These are phyloP conservation scores for Lentinula guzmanii DNA, from an alignment of 768 basidiomycete species.

Conservation along the genomic window DNA sequence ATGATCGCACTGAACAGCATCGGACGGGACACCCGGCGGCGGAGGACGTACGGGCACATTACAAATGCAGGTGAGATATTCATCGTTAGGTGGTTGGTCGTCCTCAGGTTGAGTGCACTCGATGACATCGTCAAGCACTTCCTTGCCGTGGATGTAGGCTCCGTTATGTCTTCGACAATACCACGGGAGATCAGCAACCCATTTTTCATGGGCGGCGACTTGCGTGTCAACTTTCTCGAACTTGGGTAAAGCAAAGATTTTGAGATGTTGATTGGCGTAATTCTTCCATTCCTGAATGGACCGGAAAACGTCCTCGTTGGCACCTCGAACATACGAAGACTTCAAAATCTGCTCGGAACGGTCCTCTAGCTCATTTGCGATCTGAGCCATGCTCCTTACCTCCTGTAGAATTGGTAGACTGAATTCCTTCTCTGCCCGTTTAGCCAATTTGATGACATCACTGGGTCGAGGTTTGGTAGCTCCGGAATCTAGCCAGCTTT, in stretches of 20 bases:
- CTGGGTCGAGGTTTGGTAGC: slow-evolving; percentile 55
- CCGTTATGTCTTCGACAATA: slow-evolving; percentile 62
- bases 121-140: slow-evolving; percentile 68
- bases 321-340: slow-evolving; percentile 48
- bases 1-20: slow-evolving; percentile 88
- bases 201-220: slow-evolving; percentile 58
- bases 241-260: slow-evolving; percentile 65
- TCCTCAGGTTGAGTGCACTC: slow-evolving; percentile 73
- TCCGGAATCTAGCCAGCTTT: slow-evolving; percentile 55
- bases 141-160: slow-evolving; percentile 45
- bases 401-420: slow-evolving; percentile 60
- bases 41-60: slow-evolving; percentile 71
- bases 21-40: slow-evolving; percentile 65
- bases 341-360: slow-evolving; percentile 71
- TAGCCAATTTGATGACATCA: slow-evolving; percentile 65
- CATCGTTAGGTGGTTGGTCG: slow-evolving; percentile 71
- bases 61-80: slow-evolving; percentile 85
- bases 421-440: slow-evolving; percentile 73
- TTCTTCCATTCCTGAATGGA: slow-evolving; percentile 69
- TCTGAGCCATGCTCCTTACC: slow-evolving; percentile 64
- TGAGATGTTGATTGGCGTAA: slow-evolving; percentile 66
- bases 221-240: slow-evolving; percentile 72
- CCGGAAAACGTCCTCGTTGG: slow-evolving; percentile 62
- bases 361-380: slow-evolving; percentile 72
- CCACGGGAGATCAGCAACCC: slow-evolving; percentile 77